Evolutionary conservation across 176 grass and related monocot genomes (phyloP), one percentile per base, ranked within the genome.

Genomic region (Raddia distichophylla): DNA sequence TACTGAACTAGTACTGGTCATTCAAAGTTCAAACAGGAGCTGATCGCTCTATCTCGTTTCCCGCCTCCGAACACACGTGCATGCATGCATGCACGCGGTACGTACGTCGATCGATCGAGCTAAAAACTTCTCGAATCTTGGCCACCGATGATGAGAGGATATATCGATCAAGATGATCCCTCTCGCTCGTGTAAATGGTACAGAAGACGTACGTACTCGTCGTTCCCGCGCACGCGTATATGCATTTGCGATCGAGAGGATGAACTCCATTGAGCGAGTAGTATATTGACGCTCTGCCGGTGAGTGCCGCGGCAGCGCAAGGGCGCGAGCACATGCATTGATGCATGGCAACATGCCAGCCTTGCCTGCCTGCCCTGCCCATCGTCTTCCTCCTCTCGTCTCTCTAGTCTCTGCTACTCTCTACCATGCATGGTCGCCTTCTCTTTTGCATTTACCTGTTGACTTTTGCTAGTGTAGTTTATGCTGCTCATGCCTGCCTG

Each of bases 291-390:
- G 40, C 3, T 54, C 56, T 53, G 74, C 65, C 64, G 54, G 27
- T 12, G 63, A 83, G 50, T 67, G 50, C 71, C 35, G 71, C 48
- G 81, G 81, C 71, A 66, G 35, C 10, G 37, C 43, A 53, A 35
- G 43, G 66, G 55, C 47, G 18, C 17, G 55, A 51, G 45, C 79
- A 87, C 86, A 78, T 87, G 79, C 83, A 63, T 69, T 18, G 64
- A 78, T 87, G 79, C 83, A 63, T 69, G 32, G 64, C 78, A 61
- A 71, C 79, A 54, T 52, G 79, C 56, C 79, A 53, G 83, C 66
- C 58, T 60, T 57, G 67, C 68, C 3, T 73, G 46, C 46, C 46
- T 7, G 76, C 17, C 61, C 74, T 13, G 13, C 46, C 8, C 2
- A 12, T 3, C 10, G 19, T 46, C 13, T 13, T 17, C 67, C 32